Conservation (phyloP, 2,329 filamentous ascomycete genomes). For the Colletotrichum sp. region DNA sequence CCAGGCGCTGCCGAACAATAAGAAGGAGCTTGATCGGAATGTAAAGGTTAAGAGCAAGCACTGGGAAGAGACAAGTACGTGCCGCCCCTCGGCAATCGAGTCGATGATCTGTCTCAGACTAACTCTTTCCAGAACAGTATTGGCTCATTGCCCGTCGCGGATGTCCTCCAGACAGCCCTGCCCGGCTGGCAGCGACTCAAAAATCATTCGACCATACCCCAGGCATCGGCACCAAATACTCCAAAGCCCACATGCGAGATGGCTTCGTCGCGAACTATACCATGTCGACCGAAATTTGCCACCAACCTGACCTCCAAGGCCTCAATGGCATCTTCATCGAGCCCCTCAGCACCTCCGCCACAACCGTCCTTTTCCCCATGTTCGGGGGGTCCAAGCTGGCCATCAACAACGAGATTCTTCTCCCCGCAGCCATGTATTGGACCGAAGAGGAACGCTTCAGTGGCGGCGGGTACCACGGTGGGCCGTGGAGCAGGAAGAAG, state of each 20-base stretch:
- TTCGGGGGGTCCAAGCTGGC: conserved; percentile 73
- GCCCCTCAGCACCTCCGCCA: conserved; percentile 61
- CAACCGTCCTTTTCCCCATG: conserved; percentile 65
- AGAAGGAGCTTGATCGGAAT: conserved; percentile 36
- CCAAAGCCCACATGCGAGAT: conserved; percentile 53
- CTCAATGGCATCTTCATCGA: conserved; percentile 70
- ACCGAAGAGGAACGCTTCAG: conserved; percentile 66
- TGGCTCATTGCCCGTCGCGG: conserved; percentile 64
- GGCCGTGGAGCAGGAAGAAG: conserved; percentile 62
- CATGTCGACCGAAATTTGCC: conserved; percentile 66
- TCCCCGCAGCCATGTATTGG: conserved; percentile 75
- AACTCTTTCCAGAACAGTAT: conserved; percentile 47
- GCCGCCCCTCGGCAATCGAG: neutral
- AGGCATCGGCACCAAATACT: conserved; percentile 48
- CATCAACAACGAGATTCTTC: conserved; percentile 73
- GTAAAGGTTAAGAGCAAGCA: conserved; percentile 42
- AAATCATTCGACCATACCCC: conserved; percentile 50
- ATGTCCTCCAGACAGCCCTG: conserved; percentile 67
- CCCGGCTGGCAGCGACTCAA: conserved; percentile 51
- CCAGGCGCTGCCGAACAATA: conserved; percentile 43
- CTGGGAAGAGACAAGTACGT: conserved; percentile 59
- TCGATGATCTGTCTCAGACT: neutral
- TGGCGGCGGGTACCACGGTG: conserved; percentile 58
- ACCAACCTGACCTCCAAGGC: conserved; percentile 67
- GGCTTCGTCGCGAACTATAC: conserved; percentile 69